phyloP scores from a whole-genome alignment of 2,329 filamentous ascomycete genomes.

The Cladosporium sp. region DNA sequence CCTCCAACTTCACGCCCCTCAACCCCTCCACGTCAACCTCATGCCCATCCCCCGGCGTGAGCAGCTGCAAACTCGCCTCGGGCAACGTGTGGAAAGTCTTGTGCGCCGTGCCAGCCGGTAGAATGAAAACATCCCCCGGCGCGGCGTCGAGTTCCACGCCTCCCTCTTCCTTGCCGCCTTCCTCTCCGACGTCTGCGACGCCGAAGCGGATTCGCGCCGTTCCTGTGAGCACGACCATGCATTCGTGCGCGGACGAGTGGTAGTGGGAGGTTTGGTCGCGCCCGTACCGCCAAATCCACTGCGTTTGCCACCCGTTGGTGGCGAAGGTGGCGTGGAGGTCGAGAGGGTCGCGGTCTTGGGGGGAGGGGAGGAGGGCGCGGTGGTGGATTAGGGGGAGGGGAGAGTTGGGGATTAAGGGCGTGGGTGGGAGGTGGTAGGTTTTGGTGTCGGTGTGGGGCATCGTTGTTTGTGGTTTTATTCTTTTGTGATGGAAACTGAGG shows the following conservation, averaged over 20 bases:
- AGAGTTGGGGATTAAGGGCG: slow-evolving; percentile 48
- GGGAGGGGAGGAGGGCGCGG: slow-evolving; percentile 35
- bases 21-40: slow-evolving; percentile 35
- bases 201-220: slow-evolving; percentile 53
- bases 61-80: slow-evolving; percentile 34
- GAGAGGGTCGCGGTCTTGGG: slow-evolving; percentile 19
- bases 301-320: slow-evolving; percentile 49
- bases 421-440: slow-evolving; percentile 41
- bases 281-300: slow-evolving; percentile 57
- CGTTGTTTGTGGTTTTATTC: background rate
- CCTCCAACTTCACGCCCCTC: slow-evolving; percentile 34
- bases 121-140: slow-evolving; percentile 55
- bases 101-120: slow-evolving; percentile 54
- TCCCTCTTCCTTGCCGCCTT: slow-evolving; percentile 39
- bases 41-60: slow-evolving; percentile 44
- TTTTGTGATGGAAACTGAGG: too few relatives aligned
- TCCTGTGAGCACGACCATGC: slow-evolving; percentile 54
- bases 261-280: slow-evolving; percentile 40
- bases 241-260: slow-evolving; percentile 54
- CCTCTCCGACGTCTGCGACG: slow-evolving; percentile 43
- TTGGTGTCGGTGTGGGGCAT: slow-evolving; percentile 33
- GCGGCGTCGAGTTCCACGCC: slow-evolving; percentile 47
- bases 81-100: slow-evolving; percentile 49
- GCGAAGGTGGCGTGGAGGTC: slow-evolving; percentile 44
- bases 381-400: slow-evolving; percentile 53